A percentile compares a stretch with the other conserved stretches of the same genome.
These are phyloP conservation scores for Knoxdaviesia capensis DNA, from an alignment of 2,329 filamentous ascomycete genomes.

Conservation along the genomic window DNA sequence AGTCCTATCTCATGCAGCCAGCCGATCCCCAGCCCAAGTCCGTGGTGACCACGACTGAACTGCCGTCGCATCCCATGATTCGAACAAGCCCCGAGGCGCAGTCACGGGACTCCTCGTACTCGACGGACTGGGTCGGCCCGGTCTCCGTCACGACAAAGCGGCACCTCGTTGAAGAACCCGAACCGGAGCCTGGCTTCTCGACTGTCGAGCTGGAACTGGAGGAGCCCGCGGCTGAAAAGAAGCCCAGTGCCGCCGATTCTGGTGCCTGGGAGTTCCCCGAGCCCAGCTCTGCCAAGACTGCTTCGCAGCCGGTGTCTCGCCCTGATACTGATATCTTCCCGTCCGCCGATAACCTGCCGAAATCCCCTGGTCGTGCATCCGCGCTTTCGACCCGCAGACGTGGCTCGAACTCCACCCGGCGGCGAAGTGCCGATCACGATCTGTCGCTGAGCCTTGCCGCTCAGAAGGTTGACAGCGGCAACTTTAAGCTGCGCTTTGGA, in stretches of 20 bases:
- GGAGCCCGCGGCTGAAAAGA: constrained; percentile 2
- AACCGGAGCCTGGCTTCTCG: neutral
- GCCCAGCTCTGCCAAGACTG: constrained; percentile 31
- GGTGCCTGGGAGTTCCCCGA: constrained; percentile 95
- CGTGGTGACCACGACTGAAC: constrained; percentile 9
- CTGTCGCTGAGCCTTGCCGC: constrained; percentile 25
- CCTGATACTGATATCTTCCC: constrained; percentile 83
- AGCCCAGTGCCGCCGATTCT: constrained; percentile 19
- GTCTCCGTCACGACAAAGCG: constrained; percentile 13
- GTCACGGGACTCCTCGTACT: constrained; percentile 6
- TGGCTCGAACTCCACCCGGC: constrained; percentile 48
- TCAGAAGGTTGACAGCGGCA: constrained; percentile 48
- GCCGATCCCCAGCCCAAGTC: no score
- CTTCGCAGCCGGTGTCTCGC: constrained; percentile 30
- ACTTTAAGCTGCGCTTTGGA: constrained; percentile 84
- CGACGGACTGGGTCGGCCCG: constrained; percentile 11
- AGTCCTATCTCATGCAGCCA: constrained; percentile 8
- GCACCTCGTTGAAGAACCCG: neutral
- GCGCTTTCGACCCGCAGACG: constrained; percentile 57
- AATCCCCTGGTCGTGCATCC: constrained; percentile 50
- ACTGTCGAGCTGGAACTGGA: neutral
- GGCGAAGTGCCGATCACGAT: constrained; percentile 50
- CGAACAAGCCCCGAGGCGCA: constrained; percentile 30
- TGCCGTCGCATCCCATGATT: constrained; percentile 28
- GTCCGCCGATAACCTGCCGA: constrained; percentile 56